Evolutionary conservation across 2,329 filamentous ascomycete genomes (phyloP).

Genomic region (Moelleriella libera): DNA sequence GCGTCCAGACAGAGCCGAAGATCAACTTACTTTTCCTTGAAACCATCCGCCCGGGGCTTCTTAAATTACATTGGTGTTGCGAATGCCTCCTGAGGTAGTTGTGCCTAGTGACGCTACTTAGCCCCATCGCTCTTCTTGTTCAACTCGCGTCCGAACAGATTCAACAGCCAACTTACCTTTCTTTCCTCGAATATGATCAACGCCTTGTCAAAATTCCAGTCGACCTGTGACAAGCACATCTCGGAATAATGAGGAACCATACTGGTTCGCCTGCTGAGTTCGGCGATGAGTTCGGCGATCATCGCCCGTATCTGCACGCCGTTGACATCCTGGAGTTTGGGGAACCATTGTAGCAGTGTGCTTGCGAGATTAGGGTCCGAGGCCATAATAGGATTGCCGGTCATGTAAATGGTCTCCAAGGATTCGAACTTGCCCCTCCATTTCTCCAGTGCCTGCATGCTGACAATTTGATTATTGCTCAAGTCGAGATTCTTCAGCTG

Average conservation of each 20-base stretch:
- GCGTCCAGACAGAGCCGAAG: no score
- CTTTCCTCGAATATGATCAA: constrained; percentile 61
- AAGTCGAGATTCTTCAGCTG: constrained; percentile 81
- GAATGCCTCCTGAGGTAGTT: constrained; percentile 14
- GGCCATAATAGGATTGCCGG: constrained; percentile 58
- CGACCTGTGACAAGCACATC: constrained; percentile 66
- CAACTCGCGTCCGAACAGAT: neutral
- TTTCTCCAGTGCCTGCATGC: constrained; percentile 49
- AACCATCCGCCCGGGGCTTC: no score
- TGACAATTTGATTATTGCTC: constrained; percentile 65
- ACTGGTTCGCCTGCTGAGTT: constrained; percentile 63
- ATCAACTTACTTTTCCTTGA: no score
- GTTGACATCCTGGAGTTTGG: constrained; percentile 65
- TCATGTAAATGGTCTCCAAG: constrained; percentile 69
- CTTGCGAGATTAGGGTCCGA: constrained; percentile 45
- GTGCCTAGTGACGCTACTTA: constrained; percentile 6
- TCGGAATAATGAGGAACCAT: constrained; percentile 70
- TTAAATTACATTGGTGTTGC: neutral
- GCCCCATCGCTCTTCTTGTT: neutral
- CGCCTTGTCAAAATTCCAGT: constrained; percentile 69
- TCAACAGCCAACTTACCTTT: constrained; percentile 37
- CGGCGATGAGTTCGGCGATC: constrained; percentile 57
- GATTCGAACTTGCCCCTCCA: constrained; percentile 71
- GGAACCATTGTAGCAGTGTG: constrained; percentile 70
- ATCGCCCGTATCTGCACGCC: constrained; percentile 58